Conservation (phyloP, 176 grass and related monocot genomes). For the Juncus inflexus region DNA sequence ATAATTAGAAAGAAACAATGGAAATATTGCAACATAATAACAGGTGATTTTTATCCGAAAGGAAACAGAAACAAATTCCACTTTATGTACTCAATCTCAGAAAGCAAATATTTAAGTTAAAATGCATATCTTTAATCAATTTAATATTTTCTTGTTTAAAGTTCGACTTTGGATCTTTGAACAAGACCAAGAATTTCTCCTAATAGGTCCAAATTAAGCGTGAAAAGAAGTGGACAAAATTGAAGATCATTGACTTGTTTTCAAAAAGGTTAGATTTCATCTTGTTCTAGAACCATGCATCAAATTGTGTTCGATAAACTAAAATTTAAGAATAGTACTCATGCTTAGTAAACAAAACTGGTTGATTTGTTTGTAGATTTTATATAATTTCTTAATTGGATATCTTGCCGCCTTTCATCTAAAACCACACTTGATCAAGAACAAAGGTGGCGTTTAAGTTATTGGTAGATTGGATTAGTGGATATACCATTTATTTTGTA, state of each 20-base stretch:
- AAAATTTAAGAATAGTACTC: too few relatives aligned
- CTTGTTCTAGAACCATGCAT: too few relatives aligned
- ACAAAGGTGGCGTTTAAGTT: conserved; percentile 32
- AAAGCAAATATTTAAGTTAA: conserved; percentile 18
- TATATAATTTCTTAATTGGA: neutral
- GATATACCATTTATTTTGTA: neutral
- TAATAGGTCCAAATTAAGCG: neutral
- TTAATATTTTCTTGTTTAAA: conserved; percentile 14
- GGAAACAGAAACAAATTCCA: neutral
- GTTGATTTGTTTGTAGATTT: neutral
- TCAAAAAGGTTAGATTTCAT: too few relatives aligned
- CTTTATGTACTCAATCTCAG: neutral
- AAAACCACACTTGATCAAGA: conserved; percentile 9
- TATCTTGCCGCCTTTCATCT: neutral
- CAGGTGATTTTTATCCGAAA: neutral
- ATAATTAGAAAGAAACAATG: too few relatives aligned
- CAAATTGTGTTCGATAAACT: too few relatives aligned
- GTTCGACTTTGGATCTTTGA: conserved; percentile 14
- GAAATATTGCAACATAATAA: neutral
- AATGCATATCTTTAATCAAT: conserved; percentile 7
- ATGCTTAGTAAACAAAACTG: too few relatives aligned
- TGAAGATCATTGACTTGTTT: too few relatives aligned
- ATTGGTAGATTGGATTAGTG: conserved; percentile 16
- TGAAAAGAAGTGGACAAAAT: too few relatives aligned
- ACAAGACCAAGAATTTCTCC: conserved; percentile 9